Evolutionary conservation across 192 early-diverging fungal species (phyloP).

Genomic region (Geranomyces michiganensis): DNA sequence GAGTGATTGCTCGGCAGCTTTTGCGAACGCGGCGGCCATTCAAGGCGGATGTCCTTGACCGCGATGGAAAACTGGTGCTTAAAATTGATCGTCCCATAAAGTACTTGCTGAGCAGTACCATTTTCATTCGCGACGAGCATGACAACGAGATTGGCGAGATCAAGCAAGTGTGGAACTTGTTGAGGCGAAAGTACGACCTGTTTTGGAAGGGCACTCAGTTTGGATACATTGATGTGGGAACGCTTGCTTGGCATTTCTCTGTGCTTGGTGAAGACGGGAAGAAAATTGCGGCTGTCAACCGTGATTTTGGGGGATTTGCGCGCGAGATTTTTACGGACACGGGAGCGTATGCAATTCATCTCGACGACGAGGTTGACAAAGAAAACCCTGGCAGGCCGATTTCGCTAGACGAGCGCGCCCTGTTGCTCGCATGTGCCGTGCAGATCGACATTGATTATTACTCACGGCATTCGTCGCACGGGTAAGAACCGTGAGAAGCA

Average conservation of each 20-base stretch:
- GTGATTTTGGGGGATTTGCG: conserved; percentile 83
- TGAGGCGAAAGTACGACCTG: conserved; percentile 80
- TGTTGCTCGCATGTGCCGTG: conserved; percentile 79
- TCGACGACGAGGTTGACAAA: conserved; percentile 68
- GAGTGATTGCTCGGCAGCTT: conserved; percentile 69
- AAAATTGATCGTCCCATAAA: conserved; percentile 67
- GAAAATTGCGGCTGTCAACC: conserved; percentile 63
- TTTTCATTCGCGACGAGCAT: conserved; percentile 66
- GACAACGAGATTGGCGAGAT: conserved; percentile 77
- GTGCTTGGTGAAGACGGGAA: conserved; percentile 59
- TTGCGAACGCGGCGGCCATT: conserved; percentile 74
- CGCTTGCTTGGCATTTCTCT: conserved; percentile 82
- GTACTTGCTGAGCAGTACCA: conserved; percentile 72
- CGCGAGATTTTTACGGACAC: conserved; percentile 84
- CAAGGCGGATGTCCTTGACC: conserved; percentile 73
- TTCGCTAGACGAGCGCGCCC: conserved; percentile 75
- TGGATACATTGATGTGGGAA: conserved; percentile 47
- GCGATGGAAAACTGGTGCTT: conserved; percentile 70
- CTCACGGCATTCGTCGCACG: conserved; percentile 63
- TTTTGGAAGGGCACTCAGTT: conserved; percentile 65
- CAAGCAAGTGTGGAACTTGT: conserved; percentile 83
- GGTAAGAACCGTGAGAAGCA: conserved; percentile 9
- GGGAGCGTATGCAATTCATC: conserved; percentile 78
- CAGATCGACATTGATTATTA: conserved; percentile 92
- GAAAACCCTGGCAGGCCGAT: conserved; percentile 8